Evolutionary conservation across 257 asterid species (phyloP).

Genomic region (Paraleonurus japonicus): DNA sequence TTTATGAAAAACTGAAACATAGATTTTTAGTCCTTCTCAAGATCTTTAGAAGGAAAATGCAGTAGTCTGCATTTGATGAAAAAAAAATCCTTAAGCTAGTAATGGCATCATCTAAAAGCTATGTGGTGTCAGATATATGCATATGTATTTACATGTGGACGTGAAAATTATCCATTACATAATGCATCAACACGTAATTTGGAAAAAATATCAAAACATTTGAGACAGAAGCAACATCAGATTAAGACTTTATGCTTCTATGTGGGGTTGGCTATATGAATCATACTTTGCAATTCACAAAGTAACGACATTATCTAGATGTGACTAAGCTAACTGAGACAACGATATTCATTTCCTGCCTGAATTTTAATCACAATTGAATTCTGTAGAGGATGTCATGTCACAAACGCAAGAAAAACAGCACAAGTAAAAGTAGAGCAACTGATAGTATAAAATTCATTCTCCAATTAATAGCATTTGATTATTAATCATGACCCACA

Average conservation of each 20-base stretch:
- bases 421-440: background rate
- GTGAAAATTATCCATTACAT: background rate
- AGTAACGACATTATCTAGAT: background rate
- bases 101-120: background rate
- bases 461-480: background rate
- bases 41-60: background rate
- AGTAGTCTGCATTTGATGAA: background rate
- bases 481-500: background rate
- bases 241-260: no score
- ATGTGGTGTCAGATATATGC: background rate
- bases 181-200: background rate
- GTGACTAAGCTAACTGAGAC: background rate
- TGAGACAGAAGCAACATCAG: background rate
- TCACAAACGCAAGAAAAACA: background rate
- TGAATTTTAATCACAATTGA: background rate
- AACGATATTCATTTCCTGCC: background rate
- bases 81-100: background rate
- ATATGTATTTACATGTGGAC: background rate
- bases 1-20: background rate
- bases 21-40: conserved; percentile 1
- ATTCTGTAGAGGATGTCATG: background rate
- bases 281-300: no score
- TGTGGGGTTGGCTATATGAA: background rate
- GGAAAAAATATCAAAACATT: background rate
- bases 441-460: background rate